These are phyloP conservation scores for Colletotrichum neosansevieriae DNA, from an alignment of 2,329 filamentous ascomycete species.

Conservation along the genomic window DNA sequence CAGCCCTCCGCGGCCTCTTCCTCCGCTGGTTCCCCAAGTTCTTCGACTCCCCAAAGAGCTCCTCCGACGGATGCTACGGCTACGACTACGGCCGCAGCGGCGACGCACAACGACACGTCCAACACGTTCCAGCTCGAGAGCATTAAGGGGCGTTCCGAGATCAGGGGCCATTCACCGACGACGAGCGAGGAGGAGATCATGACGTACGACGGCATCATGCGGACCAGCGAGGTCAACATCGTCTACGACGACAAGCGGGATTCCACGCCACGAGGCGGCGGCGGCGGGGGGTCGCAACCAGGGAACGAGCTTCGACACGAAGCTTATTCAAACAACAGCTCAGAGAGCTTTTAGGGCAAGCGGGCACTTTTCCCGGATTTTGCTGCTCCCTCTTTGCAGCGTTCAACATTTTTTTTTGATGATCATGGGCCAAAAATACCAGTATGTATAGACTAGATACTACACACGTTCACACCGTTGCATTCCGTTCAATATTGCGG, in stretches of 20 bases:
- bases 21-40: constrained; percentile 45
- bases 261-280: constrained; percentile 2
- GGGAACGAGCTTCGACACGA: constrained; percentile 12
- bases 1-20: constrained; percentile 54
- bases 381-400: neutral
- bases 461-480: neutral
- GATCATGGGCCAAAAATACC: neutral
- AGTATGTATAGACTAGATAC: constrained; percentile 8
- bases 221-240: constrained; percentile 34
- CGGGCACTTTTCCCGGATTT: constrained; percentile 5
- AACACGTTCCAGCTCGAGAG: constrained; percentile 32
- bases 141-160: constrained; percentile 50
- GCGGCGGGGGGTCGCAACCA: neutral
- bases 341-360: constrained; percentile 17
- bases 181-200: constrained; percentile 56
- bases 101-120: neutral
- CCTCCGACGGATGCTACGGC: constrained; percentile 33
- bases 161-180: constrained; percentile 49
- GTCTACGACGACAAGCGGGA: constrained; percentile 26
- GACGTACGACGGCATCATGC: constrained; percentile 55
- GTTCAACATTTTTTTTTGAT: neutral
- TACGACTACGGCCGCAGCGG: constrained; percentile 29
- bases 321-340: constrained; percentile 22
- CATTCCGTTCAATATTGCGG: neutral
- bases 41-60: constrained; percentile 43